These are phyloP conservation scores for Trichoderma sp. DNA, from an alignment of 2,329 filamentous ascomycete species.

Conservation along the genomic window DNA sequence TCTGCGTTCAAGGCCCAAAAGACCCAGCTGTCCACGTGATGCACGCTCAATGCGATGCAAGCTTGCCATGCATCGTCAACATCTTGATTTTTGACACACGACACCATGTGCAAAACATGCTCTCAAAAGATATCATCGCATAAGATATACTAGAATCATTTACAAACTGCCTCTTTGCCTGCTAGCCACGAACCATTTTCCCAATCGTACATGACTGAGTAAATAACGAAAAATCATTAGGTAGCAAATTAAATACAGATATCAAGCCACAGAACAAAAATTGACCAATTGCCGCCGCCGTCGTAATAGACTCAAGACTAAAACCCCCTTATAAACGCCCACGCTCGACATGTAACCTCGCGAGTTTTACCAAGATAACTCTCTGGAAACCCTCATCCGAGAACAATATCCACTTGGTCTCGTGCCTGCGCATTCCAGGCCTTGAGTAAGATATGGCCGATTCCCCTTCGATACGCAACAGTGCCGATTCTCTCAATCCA, in stretches of 20 bases:
- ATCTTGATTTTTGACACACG: not conserved
- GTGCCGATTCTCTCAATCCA: constrained; percentile 53
- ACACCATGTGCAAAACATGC: not conserved
- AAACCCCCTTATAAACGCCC: constrained; percentile 7
- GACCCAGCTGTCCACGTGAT: constrained; percentile 14
- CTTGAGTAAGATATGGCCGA: constrained; percentile 48
- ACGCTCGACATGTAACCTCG: not conserved
- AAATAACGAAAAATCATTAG: constrained; percentile 43
- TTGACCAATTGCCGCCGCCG: not conserved
- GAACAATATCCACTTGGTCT: constrained; percentile 48
- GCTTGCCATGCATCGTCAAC: constrained; percentile 7
- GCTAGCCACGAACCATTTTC: not conserved
- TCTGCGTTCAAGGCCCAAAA: not conserved
- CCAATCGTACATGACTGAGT: constrained; percentile 74
- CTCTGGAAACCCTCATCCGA: constrained; percentile 62
- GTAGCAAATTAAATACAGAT: not conserved
- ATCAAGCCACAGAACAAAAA: constrained; percentile 43
- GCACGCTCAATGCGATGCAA: constrained; percentile 13
- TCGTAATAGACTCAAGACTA: not conserved
- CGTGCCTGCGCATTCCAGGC: constrained; percentile 48
- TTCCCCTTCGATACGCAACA: constrained; percentile 47
- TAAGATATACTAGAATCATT: constrained; percentile 72
- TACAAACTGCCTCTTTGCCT: constrained; percentile 49
- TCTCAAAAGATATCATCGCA: not conserved
- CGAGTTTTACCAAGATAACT: constrained; percentile 51